Evolutionary conservation across 2,329 filamentous ascomycete genomes (phyloP).

Genomic region (Acrocalymma vagum): DNA sequence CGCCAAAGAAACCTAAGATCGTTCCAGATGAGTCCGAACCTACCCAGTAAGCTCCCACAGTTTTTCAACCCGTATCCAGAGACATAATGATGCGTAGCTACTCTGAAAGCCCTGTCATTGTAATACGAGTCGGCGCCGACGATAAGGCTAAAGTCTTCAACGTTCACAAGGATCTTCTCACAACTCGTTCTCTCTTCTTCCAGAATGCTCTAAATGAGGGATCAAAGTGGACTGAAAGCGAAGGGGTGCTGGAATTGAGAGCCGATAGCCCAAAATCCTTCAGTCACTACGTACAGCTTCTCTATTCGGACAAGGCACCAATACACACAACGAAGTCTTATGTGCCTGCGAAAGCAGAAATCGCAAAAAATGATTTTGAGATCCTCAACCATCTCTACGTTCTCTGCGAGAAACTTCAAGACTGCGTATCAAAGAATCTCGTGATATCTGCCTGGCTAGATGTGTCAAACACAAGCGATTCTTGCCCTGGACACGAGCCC

Average conservation of each 20-base stretch:
- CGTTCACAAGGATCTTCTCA: constrained; percentile 1
- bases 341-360: no score
- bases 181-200: background rate
- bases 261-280: background rate
- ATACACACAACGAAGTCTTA: background rate
- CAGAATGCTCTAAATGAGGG: no score
- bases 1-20: no score
- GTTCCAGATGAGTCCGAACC: no score
- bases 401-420: constrained; percentile 3
- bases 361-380: background rate
- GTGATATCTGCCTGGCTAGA: no score
- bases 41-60: no score
- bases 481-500: no score
- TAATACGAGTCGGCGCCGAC: no score
- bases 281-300: background rate
- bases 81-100: no score
- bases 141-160: background rate
- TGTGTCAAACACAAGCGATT: no score
- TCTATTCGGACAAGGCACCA: background rate
- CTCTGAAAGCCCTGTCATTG: no score
- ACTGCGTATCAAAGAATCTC: background rate
- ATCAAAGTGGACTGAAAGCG: background rate
- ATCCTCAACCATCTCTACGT: constrained; percentile 6
- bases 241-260: background rate
- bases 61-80: no score